Evolutionary conservation across 2,329 filamentous ascomycete species (phyloP).

Genomic region (Didymellaceae sp.): DNA sequence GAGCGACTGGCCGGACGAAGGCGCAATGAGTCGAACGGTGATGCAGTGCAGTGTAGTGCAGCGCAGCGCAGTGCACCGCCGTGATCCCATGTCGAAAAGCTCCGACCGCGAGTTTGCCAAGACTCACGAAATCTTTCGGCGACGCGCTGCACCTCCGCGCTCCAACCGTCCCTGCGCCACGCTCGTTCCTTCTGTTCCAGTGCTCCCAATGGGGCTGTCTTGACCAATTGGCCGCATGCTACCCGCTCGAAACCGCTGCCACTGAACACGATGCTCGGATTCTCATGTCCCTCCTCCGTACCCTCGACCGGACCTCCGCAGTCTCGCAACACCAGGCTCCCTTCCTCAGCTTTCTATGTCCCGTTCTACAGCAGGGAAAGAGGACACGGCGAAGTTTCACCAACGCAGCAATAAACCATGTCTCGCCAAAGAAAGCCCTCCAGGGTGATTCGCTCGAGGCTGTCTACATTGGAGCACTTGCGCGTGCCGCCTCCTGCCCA

Average conservation of each 20-base stretch:
- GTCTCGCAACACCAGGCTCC: slow-evolving; percentile 50
- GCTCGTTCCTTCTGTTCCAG: background rate
- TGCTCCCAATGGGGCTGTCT: slow-evolving; percentile 26
- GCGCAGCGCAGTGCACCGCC: no score
- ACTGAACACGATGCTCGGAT: slow-evolving; percentile 63
- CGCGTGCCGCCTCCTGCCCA: slow-evolving; percentile 59
- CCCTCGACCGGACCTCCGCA: slow-evolving; percentile 60
- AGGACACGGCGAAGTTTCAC: slow-evolving; percentile 27
- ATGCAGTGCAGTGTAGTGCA: no score
- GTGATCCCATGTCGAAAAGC: slow-evolving; percentile 11
- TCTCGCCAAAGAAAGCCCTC: slow-evolving; percentile 20
- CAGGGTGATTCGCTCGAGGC: slow-evolving; percentile 54
- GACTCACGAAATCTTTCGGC: slow-evolving; percentile 26
- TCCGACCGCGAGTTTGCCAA: slow-evolving; percentile 35
- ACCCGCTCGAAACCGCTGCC: slow-evolving; percentile 20
- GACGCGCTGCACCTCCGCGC: slow-evolving; percentile 15
- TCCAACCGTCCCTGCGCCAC: slow-evolving; percentile 6
- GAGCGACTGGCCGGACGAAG: slow-evolving; percentile 6
- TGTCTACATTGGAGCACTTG: slow-evolving; percentile 61
- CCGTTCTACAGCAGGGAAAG: slow-evolving; percentile 16
- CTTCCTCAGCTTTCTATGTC: slow-evolving; percentile 44
- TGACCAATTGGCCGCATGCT: slow-evolving; percentile 27
- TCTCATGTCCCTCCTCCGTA: slow-evolving; percentile 69
- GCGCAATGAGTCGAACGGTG: slow-evolving; percentile 1
- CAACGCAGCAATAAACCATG: slow-evolving; percentile 22